Conservation (phyloP, 1,284 basidiomycete genomes). For the Mycena citricolor region DNA sequence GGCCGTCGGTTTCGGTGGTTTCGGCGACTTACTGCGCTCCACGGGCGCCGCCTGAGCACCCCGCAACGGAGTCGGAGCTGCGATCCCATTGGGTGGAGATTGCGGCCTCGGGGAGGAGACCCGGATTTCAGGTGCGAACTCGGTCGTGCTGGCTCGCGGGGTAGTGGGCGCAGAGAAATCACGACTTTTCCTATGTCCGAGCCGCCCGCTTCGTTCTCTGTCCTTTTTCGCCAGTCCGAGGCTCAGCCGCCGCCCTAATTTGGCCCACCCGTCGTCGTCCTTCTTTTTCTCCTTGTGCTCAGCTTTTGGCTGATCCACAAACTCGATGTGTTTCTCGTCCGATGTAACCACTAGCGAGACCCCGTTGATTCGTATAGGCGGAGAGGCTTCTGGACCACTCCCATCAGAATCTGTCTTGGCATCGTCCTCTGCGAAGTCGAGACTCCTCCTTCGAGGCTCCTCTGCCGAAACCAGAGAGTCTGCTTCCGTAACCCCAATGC, state of each 20-base stretch:
- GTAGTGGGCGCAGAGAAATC: slow-evolving; percentile 17
- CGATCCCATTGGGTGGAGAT: slow-evolving; percentile 15
- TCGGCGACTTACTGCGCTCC: slow-evolving; percentile 40
- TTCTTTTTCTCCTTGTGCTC: slow-evolving; percentile 34
- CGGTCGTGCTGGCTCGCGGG: slow-evolving; percentile 11
- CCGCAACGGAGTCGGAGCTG: slow-evolving; percentile 12
- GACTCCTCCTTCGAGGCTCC: slow-evolving; percentile 36
- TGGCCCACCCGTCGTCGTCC: slow-evolving; percentile 55
- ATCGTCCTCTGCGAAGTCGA: slow-evolving; percentile 37
- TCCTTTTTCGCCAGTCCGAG: slow-evolving; percentile 41
- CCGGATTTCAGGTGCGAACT: slow-evolving; percentile 23
- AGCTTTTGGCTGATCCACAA: slow-evolving; percentile 24
- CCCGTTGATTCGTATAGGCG: slow-evolving; percentile 29
- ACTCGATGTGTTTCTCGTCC: slow-evolving; percentile 36
- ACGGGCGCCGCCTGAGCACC: slow-evolving; percentile 24
- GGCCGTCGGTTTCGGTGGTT: slow-evolving; percentile 50
- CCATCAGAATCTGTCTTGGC: slow-evolving; percentile 25
- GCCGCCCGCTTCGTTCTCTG: slow-evolving; percentile 35
- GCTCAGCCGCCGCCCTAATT: slow-evolving; percentile 60
- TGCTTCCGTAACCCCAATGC: slow-evolving; percentile 27
- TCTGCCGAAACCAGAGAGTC: slow-evolving; percentile 30
- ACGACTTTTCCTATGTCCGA: slow-evolving; percentile 29
- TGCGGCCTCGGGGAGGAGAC: slow-evolving; percentile 18
- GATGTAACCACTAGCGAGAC: slow-evolving; percentile 26
- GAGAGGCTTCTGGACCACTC: slow-evolving; percentile 9